A percentile compares a stretch with the other conserved stretches of the same genome.
These are phyloP conservation scores for Penicillium arizonense DNA, from an alignment of 495 filamentous ascomycete species.

Conservation along the genomic window DNA sequence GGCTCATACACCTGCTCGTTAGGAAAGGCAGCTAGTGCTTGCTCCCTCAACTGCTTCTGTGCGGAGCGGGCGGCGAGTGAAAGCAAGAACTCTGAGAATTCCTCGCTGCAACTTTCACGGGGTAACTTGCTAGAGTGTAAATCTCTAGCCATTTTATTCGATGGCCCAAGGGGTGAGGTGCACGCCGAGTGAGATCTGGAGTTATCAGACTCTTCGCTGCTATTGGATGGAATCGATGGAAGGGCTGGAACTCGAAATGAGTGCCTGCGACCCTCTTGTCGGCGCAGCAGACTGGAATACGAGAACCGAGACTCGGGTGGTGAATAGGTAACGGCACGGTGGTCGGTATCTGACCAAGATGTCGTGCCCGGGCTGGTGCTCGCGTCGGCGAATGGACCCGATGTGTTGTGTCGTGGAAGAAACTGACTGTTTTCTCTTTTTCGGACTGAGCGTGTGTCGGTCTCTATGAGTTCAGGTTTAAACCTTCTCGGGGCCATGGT, in stretches of 20 bases:
- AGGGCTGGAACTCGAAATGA: slow-evolving; percentile 56
- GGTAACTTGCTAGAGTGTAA: slow-evolving; percentile 32
- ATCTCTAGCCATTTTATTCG: background rate
- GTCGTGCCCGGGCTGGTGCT: background rate
- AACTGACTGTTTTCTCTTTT: slow-evolving; percentile 21
- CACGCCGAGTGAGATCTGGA: slow-evolving; percentile 48
- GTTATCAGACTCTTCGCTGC: slow-evolving; percentile 54
- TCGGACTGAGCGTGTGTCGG: slow-evolving; percentile 48
- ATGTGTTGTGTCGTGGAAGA: slow-evolving; percentile 15
- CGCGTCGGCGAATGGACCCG: background rate
- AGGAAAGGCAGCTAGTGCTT: slow-evolving; percentile 67
- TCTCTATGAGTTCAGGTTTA: slow-evolving; percentile 58
- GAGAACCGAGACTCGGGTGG: slow-evolving; percentile 47
- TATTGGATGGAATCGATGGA: slow-evolving; percentile 53
- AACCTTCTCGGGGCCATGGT: slow-evolving; percentile 42
- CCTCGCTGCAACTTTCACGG: slow-evolving; percentile 64
- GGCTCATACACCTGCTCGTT: slow-evolving; percentile 62
- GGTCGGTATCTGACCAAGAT: background rate
- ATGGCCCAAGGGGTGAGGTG: slow-evolving; percentile 42
- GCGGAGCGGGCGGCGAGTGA: slow-evolving; percentile 73
- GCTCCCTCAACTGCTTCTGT: slow-evolving; percentile 68
- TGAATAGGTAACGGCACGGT: background rate
- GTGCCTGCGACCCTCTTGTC: slow-evolving; percentile 43
- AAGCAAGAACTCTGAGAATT: slow-evolving; percentile 71
- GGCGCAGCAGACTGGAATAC: slow-evolving; percentile 39